These are phyloP conservation scores for Penicillium sp. DNA, from an alignment of 2,329 filamentous ascomycete species.

Conservation along the genomic window DNA sequence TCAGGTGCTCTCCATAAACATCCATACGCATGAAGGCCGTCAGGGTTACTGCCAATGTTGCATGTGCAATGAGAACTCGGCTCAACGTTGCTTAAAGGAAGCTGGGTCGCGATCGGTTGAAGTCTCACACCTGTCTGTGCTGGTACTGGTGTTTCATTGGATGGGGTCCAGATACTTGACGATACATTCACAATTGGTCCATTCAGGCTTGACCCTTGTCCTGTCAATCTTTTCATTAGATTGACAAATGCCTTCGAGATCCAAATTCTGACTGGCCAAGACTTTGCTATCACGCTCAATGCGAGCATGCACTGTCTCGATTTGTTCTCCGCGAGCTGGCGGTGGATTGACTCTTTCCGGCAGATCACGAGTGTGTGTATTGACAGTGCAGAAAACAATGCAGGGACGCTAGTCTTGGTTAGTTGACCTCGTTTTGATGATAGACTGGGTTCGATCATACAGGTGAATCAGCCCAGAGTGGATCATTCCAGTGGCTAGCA, in stretches of 20 bases:
- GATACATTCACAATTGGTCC: conserved; percentile 12
- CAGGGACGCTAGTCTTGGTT: conserved; percentile 20
- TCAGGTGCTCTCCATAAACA: conserved; percentile 2
- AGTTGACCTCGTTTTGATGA: neutral
- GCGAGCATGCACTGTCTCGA: conserved; percentile 30
- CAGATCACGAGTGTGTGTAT: conserved; percentile 32
- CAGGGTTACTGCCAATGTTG: neutral
- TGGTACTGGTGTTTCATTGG: neutral
- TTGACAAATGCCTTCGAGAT: conserved; percentile 24
- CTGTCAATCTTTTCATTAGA: conserved; percentile 18
- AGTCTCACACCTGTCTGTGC: neutral
- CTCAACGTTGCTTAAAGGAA: neutral
- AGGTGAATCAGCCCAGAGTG: conserved; percentile 14
- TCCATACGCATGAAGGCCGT: neutral
- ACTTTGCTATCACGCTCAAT: conserved; percentile 26
- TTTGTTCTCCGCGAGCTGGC: conserved; percentile 29
- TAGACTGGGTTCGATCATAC: neutral
- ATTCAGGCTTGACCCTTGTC: conserved; percentile 6
- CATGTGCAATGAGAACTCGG: neutral
- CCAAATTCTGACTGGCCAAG: conserved; percentile 33
- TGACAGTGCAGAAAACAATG: conserved; percentile 28
- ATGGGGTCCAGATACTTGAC: conserved; percentile 7
- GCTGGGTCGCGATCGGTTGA: neutral
- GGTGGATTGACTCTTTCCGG: conserved; percentile 22
- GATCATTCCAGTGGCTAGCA: conserved; percentile 16